phyloP scores from a whole-genome alignment of 176 grass and related monocot genomes.

The Eremochloa ophiuroides region DNA sequence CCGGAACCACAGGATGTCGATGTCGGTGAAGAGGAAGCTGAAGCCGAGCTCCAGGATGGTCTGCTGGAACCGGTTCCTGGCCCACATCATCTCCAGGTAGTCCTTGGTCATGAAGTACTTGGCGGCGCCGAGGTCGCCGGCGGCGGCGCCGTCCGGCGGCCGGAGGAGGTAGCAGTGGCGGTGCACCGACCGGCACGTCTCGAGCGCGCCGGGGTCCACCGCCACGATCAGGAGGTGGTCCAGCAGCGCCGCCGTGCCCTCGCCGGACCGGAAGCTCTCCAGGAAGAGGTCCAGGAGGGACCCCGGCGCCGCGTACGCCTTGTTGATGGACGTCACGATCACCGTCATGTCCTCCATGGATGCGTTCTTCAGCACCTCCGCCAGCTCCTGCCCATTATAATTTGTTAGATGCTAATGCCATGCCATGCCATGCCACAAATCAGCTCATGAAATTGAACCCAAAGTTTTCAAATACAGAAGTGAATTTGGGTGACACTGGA shows the following conservation, averaged over 20 bases:
- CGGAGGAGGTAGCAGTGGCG: constrained; percentile 55
- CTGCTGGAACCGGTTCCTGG: constrained; percentile 58
- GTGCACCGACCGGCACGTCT: constrained; percentile 52
- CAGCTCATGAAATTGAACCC: background rate
- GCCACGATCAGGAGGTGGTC: constrained; percentile 62
- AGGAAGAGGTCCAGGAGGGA: constrained; percentile 71
- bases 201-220: constrained; percentile 46
- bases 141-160: background rate
- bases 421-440: background rate
- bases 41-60: constrained; percentile 71
- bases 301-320: constrained; percentile 47
- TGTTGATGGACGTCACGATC: constrained; percentile 69
- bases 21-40: constrained; percentile 88
- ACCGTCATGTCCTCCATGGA: constrained; percentile 73
- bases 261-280: constrained; percentile 57
- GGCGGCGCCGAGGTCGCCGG: constrained; percentile 49
- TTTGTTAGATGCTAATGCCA: background rate
- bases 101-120: constrained; percentile 69
- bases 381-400: background rate
- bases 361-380: constrained; percentile 50
- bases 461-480: background rate
- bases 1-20: constrained; percentile 85
- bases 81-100: constrained; percentile 89
- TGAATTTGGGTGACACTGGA: background rate
- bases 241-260: constrained; percentile 52